Conservation (phyloP, 2,329 filamentous ascomycete species). For the Penicillium brasilianum region DNA sequence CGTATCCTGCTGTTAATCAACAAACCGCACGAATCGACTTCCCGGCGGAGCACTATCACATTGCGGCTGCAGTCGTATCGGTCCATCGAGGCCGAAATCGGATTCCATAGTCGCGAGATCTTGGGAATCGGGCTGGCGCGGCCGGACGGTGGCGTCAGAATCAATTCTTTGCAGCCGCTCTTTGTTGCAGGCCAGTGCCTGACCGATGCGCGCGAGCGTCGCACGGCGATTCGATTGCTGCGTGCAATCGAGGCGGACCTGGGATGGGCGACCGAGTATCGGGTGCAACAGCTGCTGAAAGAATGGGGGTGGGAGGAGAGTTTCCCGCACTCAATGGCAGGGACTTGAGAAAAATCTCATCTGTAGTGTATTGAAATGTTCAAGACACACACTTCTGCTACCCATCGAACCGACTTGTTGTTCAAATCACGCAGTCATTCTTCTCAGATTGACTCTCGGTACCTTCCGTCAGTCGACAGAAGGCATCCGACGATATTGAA, state of each 20-base stretch:
- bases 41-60: constrained; percentile 57
- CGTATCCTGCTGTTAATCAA: constrained; percentile 50
- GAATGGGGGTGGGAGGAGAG: constrained; percentile 47
- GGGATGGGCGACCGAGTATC: constrained; percentile 68
- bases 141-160: constrained; percentile 62
- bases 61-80: constrained; percentile 63
- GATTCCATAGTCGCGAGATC: constrained; percentile 65
- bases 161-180: constrained; percentile 65
- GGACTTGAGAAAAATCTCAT: constrained; percentile 13
- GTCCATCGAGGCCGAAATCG: constrained; percentile 61
- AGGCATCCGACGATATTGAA: background rate
- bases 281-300: constrained; percentile 58
- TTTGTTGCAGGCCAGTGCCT: constrained; percentile 68
- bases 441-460: background rate
- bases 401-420: background rate
- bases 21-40: constrained; percentile 51
- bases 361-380: background rate
- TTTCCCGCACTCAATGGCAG: constrained; percentile 13
- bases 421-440: background rate
- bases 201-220: constrained; percentile 58
- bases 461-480: background rate
- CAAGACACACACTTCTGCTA: background rate
- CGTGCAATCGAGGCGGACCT: constrained; percentile 66
- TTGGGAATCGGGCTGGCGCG: constrained; percentile 64
- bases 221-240: constrained; percentile 61